Base-by-base conservation (phyloP, 2,329 filamentous ascomycete species). In the Sporothrix luriei region DNA sequence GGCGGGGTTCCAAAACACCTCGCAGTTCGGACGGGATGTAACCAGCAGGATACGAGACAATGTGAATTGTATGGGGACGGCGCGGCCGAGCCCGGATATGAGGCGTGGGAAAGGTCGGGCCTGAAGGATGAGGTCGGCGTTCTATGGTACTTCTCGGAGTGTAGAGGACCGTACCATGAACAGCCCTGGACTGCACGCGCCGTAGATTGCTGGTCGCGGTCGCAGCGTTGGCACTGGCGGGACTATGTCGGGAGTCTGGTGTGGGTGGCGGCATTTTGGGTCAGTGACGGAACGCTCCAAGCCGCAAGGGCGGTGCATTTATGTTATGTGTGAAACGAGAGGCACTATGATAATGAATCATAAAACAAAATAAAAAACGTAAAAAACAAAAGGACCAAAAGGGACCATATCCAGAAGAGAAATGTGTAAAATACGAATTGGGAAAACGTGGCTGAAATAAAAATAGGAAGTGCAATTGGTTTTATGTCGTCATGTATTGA, bases 1-100 rank as follows among this genome's bases (percentile, higher is more conserved):
- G 49, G 43, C 26, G 26, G 16, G 70, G 68, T 4, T 14, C 59
- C 4, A 69, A 49, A n/a, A 49, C 11, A 26, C 51, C 77, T 68
- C 82, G 74, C 16, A 80, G 74, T 55, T 82, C 80, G 70, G 76
- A 76, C 2, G 80, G 80, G 3, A 81, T 74, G 61, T 79, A 82
- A 38, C 83, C 76, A 71, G 81, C 69, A 55, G 77, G 81, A 72
- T 82, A 85, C 69, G 81, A 82, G 70, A 80, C 80, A 71, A 87
- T 86, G 76, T 85, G 83, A 71, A 87, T 87, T 54, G 84, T 85
- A 74, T 86, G 84, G 55, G 84, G 84, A 75, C 84, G 80, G 73
- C 84, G 82, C 70, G 78, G 82, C 73, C 84, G 82, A 69, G 80
- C 81, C 74, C 82, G 82, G 75, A 84, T 86, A 73, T 82, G 79